Percentiles rank a stretch among this genome's conserved stretches.
These are phyloP conservation scores for Aureobasidium musti DNA, from an alignment of 2,329 filamentous ascomycete genomes.

Conservation along the genomic window DNA sequence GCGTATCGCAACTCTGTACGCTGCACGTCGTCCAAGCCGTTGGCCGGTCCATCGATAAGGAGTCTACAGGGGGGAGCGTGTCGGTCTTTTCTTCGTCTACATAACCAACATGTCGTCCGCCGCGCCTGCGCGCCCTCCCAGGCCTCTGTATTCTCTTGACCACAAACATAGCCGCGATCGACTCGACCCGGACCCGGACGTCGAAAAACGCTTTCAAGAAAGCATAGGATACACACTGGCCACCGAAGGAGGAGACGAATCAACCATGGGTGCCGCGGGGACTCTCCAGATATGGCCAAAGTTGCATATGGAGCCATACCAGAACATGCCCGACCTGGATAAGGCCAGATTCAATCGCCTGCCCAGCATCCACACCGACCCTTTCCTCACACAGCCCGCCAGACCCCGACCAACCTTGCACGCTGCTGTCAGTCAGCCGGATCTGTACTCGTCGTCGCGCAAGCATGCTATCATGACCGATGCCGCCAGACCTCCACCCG, in stretches of 20 bases:
- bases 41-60: slow-evolving; percentile 27
- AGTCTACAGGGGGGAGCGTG: slow-evolving; percentile 9
- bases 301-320: slow-evolving; percentile 31
- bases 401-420: slow-evolving; percentile 33
- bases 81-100: neutral
- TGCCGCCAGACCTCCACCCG: slow-evolving; percentile 7
- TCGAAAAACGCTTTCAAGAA: slow-evolving; percentile 17
- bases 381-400: slow-evolving; percentile 9
- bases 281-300: slow-evolving; percentile 30
- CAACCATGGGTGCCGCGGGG: slow-evolving; percentile 24
- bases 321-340: slow-evolving; percentile 28
- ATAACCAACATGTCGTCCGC: slow-evolving; percentile 18
- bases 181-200: neutral
- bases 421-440: slow-evolving; percentile 18
- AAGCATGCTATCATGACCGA: slow-evolving; percentile 33
- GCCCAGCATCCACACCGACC: slow-evolving; percentile 19
- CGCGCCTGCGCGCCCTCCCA: slow-evolving; percentile 12
- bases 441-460: slow-evolving; percentile 37
- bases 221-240: slow-evolving; percentile 28
- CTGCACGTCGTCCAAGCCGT: slow-evolving; percentile 16
- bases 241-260: slow-evolving; percentile 12
- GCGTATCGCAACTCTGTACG: neutral
- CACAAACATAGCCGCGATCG: neutral
- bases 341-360: slow-evolving; percentile 30
- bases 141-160: slow-evolving; percentile 1